Base-by-base conservation (phyloP, 2,329 filamentous ascomycete genomes). In the Penicillium sp. region DNA sequence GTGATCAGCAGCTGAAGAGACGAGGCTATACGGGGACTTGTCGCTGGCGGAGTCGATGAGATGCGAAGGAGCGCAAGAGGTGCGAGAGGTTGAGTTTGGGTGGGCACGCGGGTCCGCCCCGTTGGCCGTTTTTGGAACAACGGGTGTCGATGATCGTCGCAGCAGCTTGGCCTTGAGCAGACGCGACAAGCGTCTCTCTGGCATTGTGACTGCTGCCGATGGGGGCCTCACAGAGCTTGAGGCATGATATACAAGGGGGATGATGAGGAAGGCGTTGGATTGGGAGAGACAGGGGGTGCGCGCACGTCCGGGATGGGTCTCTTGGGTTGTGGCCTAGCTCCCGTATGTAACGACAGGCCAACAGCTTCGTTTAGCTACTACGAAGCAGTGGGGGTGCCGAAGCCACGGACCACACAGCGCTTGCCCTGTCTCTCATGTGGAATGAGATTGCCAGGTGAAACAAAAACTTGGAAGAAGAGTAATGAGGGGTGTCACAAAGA, bases 81-180 rank as follows among this genome's bases (percentile, higher is more conserved):
- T 53, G 48, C 37, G 56, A 66, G 61, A 59, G 56, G 65, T 63
- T 64, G 55, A 56, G 54, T 60, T 65, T 63, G 55, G 64, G 70
- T 66, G 64, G 67, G 56, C 61, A 60, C 64, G 60, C 61, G 62
- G 66, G 51, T 68, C 70, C 68, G 69, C 66, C 59, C 62, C 61
- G 61, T 64, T 60, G 64, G 55, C 68, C 67, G 63, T 58, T 69
- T 70, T 67, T 55, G 66, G 64, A 59, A 64, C 67, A 52, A 66
- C 63, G 37, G 70, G 67, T 43, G 67, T 70, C 37, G 75, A 75
- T 62, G 74, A 73, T 70, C 73, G 73, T 58, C 74, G 73, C 60
- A 76, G 66, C 59, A 76, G 69, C 63, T 73, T 75, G 39, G 71
- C 68, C 63, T 74, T 74, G 54, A 73, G 60, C 57, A 74, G 68